Percentiles rank a stretch among this genome's conserved stretches.
Evolutionary conservation across 2,329 filamentous ascomycete species (phyloP).

Genomic region (Penicillium verrucosum): DNA sequence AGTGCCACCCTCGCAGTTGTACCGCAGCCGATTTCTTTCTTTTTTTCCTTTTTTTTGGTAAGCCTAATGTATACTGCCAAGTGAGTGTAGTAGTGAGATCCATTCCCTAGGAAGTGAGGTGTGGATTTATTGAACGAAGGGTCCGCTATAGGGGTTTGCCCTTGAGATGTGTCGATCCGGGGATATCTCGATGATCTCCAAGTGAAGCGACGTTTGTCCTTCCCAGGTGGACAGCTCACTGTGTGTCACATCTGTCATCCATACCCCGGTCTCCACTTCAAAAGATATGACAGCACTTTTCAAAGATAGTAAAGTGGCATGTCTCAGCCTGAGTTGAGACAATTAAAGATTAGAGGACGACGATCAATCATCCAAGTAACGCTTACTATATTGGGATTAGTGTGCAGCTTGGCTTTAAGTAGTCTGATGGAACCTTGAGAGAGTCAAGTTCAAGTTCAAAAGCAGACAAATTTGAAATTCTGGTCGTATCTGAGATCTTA

Average conservation of each 20-base stretch:
- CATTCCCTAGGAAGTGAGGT: neutral
- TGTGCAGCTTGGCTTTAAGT: slow-evolving; percentile 5
- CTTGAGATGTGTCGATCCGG: slow-evolving; percentile 16
- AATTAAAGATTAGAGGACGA: slow-evolving; percentile 3
- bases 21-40: neutral
- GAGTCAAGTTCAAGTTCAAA: neutral
- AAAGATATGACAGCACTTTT: slow-evolving; percentile 3
- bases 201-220: neutral
- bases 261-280: slow-evolving; percentile 7
- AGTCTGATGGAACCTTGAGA: neutral
- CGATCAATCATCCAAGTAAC: slow-evolving; percentile 12
- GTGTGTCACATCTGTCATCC: slow-evolving; percentile 7
- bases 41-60: neutral
- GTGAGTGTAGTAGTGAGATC: neutral
- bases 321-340: slow-evolving; percentile 15
- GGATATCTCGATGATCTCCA: slow-evolving; percentile 7
- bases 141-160: slow-evolving; percentile 6
- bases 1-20: slow-evolving; percentile 2
- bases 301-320: slow-evolving; percentile 10
- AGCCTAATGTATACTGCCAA: neutral
- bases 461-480: neutral
- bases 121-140: neutral
- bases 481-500: neutral
- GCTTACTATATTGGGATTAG: slow-evolving; percentile 16
- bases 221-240: neutral